Base-by-base conservation (phyloP, 768 basidiomycete species). In the Pleurotus sapidus region DNA sequence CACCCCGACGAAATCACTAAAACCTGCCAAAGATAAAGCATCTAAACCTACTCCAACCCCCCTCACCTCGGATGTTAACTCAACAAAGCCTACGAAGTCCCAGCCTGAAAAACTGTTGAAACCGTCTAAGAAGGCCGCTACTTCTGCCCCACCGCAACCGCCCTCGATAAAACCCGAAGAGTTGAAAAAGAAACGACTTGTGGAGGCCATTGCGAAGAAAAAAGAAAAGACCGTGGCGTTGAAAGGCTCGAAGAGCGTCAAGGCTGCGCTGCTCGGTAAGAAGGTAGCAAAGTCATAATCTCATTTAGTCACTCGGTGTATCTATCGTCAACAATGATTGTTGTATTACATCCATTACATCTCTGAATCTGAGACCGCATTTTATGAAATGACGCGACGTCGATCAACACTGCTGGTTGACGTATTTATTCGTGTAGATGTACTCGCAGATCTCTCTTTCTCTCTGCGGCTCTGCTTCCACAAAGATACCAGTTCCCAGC, bases 211-310 rank as follows among this genome's bases (percentile, higher is more conserved):
- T 2, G 81, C 81, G 68, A 85, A 81, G 74, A 89, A 89, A 72
- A 87, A 85, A 69, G 77, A 72, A 51, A 77, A 71, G 60, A 58
- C 73, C 8, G 57, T 70, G 40, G 67, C 69, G 57, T 62, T 70
- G 51, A 74, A 72, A 60, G 71, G 71, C 8, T 70, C 72, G 25
- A 82, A 79, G 68, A 83, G 79, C 57, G 79, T 78, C 38, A 88
- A 88, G 74, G 73, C 76, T 58, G 70, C 67, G 43, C 59, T 87
- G 54, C 67, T 86, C 38, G 85, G 85, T 38, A 85, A 76, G 65
- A 84, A 81, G 67, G 74, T 66, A 49, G 72, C 68, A 3, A 72
- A 74, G 63, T 69, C 61, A 66, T 70, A 53, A 64, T 57, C 4
- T 15, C 11, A 25, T 40, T 5, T 24, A 23, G 9, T 27, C 5